Conservation (phyloP, 1,284 basidiomycete genomes). For the Dichomitus squalens region DNA sequence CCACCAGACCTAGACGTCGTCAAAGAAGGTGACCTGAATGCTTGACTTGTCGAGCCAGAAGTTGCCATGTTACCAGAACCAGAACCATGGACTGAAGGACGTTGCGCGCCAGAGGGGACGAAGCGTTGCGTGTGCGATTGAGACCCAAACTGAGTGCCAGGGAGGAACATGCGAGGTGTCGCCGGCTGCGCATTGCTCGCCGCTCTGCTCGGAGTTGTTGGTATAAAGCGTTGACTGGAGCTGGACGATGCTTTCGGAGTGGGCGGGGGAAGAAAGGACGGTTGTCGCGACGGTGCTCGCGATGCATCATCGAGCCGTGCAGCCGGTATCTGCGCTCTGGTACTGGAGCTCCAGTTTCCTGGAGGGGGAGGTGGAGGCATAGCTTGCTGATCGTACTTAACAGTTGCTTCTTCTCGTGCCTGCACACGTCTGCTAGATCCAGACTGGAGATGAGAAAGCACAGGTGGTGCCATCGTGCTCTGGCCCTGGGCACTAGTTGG, state of each 20-base stretch:
- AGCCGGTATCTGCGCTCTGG: conserved; percentile 12
- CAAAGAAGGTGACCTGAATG: conserved; percentile 13
- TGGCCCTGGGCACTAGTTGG: conserved; percentile 42
- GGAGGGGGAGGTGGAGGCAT: conserved; percentile 10
- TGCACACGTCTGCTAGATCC: conserved; percentile 22
- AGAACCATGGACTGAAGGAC: conserved; percentile 1
- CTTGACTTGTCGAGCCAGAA: conserved; percentile 3
- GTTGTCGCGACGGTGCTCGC: conserved; percentile 6
- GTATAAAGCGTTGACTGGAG: conserved; percentile 20
- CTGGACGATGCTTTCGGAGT: conserved; percentile 13
- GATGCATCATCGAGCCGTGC: neutral
- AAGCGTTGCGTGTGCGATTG: conserved; percentile 22
- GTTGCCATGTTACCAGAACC: conserved; percentile 5
- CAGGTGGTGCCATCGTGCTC: conserved; percentile 22
- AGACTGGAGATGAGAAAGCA: conserved; percentile 28
- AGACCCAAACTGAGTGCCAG: conserved; percentile 8
- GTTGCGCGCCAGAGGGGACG: conserved; percentile 4
- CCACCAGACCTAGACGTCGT: conserved; percentile 15
- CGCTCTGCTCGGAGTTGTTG: conserved; percentile 13
- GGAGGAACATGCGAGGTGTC: conserved; percentile 20
- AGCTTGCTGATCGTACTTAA: neutral
- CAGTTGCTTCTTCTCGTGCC: neutral
- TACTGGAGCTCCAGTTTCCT: neutral
- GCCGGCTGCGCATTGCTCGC: conserved; percentile 10
- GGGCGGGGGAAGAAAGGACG: conserved; percentile 16